These are phyloP conservation scores for Keqinozyma sinolaborantium DNA, from an alignment of 1,139 yeast species.

Conservation along the genomic window DNA sequence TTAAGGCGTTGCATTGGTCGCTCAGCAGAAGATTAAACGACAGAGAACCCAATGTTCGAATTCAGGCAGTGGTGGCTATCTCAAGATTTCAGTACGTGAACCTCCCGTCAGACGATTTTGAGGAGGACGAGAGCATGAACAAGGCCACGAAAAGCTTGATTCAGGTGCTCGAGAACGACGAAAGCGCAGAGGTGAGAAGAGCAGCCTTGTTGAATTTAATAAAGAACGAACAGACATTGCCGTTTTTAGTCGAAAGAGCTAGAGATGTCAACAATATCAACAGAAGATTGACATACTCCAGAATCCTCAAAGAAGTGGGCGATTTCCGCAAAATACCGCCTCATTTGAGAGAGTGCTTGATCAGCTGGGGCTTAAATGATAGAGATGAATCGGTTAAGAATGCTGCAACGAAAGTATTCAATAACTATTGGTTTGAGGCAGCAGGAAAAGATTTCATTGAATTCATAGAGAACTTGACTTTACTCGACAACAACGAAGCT, in stretches of 20 bases:
- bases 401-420: constrained; percentile 72
- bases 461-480: constrained; percentile 67
- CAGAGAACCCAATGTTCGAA: constrained; percentile 73
- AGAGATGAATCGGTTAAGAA: constrained; percentile 70
- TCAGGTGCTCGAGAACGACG: constrained; percentile 66
- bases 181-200: constrained; percentile 85
- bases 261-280: constrained; percentile 73
- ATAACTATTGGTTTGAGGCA: constrained; percentile 67
- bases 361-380: constrained; percentile 85
- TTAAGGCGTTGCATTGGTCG: constrained; percentile 58
- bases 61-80: constrained; percentile 78
- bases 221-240: constrained; percentile 51
- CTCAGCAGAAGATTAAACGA: constrained; percentile 68
- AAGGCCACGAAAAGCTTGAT: constrained; percentile 8
- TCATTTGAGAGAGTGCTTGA: constrained; percentile 59
- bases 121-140: constrained; percentile 21
- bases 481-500: constrained; percentile 57
- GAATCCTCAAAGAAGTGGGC: constrained; percentile 65
- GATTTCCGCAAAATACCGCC: constrained; percentile 58
- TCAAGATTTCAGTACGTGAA: constrained; percentile 68
- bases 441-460: constrained; percentile 70
- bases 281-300: constrained; percentile 69
- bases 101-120: constrained; percentile 28
- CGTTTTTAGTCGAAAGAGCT: constrained; percentile 72
- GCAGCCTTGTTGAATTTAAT: constrained; percentile 74